Evolutionary conservation across 2,329 filamentous ascomycete genomes (phyloP).

Genomic region (Talaromyces rugulosus): DNA sequence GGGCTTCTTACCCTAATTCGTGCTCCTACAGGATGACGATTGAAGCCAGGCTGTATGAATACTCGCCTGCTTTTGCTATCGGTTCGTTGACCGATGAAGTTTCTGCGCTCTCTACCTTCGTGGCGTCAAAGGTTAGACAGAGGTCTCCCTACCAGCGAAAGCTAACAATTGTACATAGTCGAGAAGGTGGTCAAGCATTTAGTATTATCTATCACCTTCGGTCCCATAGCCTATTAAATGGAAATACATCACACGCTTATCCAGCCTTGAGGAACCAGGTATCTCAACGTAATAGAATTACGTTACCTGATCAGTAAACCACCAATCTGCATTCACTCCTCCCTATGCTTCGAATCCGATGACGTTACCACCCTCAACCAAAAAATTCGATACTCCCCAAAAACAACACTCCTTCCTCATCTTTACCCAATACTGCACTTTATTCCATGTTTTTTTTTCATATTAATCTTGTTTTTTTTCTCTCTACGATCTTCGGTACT

Average conservation of each 20-base stretch:
- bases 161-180: not conserved
- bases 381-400: not conserved
- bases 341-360: not conserved
- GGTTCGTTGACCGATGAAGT: not conserved
- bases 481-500: not conserved
- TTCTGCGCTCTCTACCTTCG: no score
- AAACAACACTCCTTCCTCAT: not conserved
- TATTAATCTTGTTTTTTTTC: no score
- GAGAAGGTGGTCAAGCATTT: not conserved
- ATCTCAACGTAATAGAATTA: not conserved
- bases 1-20: slow-evolving; percentile 3
- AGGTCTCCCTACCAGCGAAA: not conserved
- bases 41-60: not conserved
- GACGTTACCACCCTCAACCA: not conserved
- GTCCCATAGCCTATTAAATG: not conserved
- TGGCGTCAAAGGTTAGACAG: not conserved
- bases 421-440: slow-evolving; percentile 10
- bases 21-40: not conserved
- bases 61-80: not conserved
- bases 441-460: not conserved
- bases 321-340: not conserved
- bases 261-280: not conserved
- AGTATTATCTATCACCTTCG: not conserved
- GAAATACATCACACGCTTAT: not conserved
- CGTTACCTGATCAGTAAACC: not conserved